Conservation (phyloP, 768 basidiomycete species). For the Piloderma croceum region DNA sequence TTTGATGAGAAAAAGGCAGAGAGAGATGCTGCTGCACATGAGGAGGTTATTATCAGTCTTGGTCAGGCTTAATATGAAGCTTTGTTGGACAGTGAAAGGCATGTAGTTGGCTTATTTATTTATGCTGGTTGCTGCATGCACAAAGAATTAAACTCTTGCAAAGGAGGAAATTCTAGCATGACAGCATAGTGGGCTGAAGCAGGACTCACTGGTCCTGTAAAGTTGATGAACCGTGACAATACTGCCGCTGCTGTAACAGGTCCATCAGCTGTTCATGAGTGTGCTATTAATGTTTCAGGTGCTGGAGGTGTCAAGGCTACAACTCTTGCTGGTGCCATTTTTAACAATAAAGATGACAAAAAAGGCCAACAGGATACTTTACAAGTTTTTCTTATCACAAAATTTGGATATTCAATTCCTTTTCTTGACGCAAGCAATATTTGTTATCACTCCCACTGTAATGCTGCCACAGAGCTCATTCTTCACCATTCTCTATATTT, state of each 20-base stretch:
- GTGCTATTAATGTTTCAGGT: constrained; percentile 6
- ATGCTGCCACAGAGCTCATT: constrained; percentile 23
- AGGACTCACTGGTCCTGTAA: constrained; percentile 8
- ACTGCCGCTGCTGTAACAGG: neutral
- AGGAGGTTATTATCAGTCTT: constrained; percentile 1
- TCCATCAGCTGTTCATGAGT: constrained; percentile 2
- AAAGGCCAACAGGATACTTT: constrained; percentile 17
- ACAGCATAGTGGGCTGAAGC: constrained; percentile 9
- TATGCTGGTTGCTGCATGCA: constrained; percentile 29
- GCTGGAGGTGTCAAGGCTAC: constrained; percentile 11
- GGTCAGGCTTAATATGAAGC: constrained; percentile 12
- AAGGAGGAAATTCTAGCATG: constrained; percentile 18
- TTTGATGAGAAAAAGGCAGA: neutral
- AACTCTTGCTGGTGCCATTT: constrained; percentile 14
- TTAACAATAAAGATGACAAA: constrained; percentile 17
- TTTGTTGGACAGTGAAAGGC: constrained; percentile 11
- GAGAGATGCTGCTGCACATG: neutral
- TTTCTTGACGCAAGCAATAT: constrained; percentile 35
- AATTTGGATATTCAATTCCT: constrained; percentile 20
- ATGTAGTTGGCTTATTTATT: constrained; percentile 13
- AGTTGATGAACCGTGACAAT: constrained; percentile 5
- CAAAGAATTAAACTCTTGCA: constrained; percentile 22
- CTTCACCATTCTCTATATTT: constrained; percentile 17
- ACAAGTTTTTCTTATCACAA: too few relatives aligned
- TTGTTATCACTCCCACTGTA: constrained; percentile 27